phyloP scores from a whole-genome alignment of 257 asterid genomes.

The Penstemon newberryi region DNA sequence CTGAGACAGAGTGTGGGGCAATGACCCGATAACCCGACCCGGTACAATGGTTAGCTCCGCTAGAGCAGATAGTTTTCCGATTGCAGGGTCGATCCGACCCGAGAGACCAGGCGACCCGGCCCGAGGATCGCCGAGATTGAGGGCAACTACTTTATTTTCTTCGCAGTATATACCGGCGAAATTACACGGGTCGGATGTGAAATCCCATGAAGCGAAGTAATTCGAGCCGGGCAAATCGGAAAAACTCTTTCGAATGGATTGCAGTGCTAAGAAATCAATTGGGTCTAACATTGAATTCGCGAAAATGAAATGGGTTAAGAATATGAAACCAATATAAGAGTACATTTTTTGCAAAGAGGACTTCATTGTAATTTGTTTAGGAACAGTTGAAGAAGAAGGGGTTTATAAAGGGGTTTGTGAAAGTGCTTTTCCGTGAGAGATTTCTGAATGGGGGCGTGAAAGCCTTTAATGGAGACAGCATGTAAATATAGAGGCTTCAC shows the following conservation, averaged over 20 bases:
- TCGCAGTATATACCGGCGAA: slow-evolving; percentile 79
- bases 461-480: slow-evolving; percentile 54
- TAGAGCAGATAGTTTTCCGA: slow-evolving; percentile 70
- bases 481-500: slow-evolving; percentile 50
- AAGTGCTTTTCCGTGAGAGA: slow-evolving; percentile 31
- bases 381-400: neutral
- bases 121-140: slow-evolving; percentile 87
- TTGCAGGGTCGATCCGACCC: slow-evolving; percentile 70
- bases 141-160: slow-evolving; percentile 66
- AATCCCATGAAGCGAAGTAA: slow-evolving; percentile 82
- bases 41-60: slow-evolving; percentile 84
- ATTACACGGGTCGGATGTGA: slow-evolving; percentile 84
- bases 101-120: slow-evolving; percentile 81
- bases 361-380: neutral
- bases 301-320: slow-evolving; percentile 27
- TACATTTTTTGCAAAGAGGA: neutral
- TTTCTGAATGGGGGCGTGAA: neutral
- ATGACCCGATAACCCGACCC: slow-evolving; percentile 65
- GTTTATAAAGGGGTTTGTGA: slow-evolving; percentile 24
- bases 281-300: slow-evolving; percentile 68
- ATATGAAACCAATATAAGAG: slow-evolving; percentile 17
- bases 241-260: slow-evolving; percentile 63
- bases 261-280: slow-evolving; percentile 81
- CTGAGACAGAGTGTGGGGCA: slow-evolving; percentile 66
- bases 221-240: slow-evolving; percentile 79